Conservation (phyloP, 768 basidiomycete genomes). For the Rhodotorula sphaerocarpa region DNA sequence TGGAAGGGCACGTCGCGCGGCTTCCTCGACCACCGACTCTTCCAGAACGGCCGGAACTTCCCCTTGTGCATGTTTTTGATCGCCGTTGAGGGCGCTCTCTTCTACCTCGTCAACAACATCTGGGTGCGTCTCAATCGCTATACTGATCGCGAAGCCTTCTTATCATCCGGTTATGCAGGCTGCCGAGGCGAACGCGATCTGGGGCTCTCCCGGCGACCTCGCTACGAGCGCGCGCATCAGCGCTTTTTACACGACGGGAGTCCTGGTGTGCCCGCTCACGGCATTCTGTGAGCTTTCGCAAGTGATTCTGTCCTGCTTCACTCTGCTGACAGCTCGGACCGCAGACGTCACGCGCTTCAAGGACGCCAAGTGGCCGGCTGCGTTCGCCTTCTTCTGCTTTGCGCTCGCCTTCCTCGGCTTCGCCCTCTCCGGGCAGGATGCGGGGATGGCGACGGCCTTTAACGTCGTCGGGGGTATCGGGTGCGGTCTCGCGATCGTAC, state of each 20-base stretch:
- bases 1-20: slow-evolving; percentile 13
- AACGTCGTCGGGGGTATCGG: slow-evolving; percentile 13
- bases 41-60: too few species aligned
- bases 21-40: not conserved
- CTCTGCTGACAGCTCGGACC: too few species aligned
- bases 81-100: too few species aligned
- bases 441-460: not conserved
- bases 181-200: not conserved
- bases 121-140: too few species aligned
- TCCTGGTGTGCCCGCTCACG: not conserved
- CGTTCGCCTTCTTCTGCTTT: slow-evolving; percentile 7
- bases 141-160: too few species aligned
- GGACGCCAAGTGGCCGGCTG: slow-evolving; percentile 15
- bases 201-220: slow-evolving; percentile 7
- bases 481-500: slow-evolving; percentile 7
- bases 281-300: not conserved
- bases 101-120: too few species aligned
- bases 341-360: slow-evolving; percentile 9
- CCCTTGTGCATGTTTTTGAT: too few species aligned
- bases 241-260: not conserved
- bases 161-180: too few species aligned
- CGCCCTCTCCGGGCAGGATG: not conserved
- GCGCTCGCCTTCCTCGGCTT: not conserved
- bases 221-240: slow-evolving; percentile 2
- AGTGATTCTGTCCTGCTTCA: too few species aligned